A percentile compares a stretch with the other conserved stretches of the same genome.
Conservation (phyloP, 768 basidiomycete species). For the Psilocybe cyanescens region DNA sequence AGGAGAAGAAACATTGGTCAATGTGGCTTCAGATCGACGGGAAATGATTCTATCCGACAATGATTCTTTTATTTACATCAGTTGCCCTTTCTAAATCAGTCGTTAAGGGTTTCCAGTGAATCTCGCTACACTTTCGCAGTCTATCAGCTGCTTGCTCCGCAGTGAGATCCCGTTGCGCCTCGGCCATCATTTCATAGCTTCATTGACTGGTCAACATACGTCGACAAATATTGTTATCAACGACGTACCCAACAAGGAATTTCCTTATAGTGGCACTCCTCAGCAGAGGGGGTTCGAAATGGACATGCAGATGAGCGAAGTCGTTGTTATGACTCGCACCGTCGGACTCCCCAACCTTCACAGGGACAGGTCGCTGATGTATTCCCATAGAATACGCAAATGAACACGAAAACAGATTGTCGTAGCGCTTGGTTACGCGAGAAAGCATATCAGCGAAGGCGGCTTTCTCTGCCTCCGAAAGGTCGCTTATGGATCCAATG, state of each 20-base stretch:
- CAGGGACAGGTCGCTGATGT: conserved; percentile 78
- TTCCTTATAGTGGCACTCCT: conserved; percentile 84
- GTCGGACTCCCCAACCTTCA: conserved; percentile 35
- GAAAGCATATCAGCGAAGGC: conserved; percentile 74
- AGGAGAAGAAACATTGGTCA: conserved; percentile 72
- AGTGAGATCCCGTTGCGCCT: conserved; percentile 88
- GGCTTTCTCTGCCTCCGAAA: conserved; percentile 61
- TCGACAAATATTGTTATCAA: conserved; percentile 6
- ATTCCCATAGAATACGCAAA: conserved; percentile 97
- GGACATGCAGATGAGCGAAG: conserved; percentile 82
- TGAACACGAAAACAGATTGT: conserved; percentile 81
- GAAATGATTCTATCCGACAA: conserved; percentile 40
- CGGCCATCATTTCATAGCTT: conserved; percentile 87
- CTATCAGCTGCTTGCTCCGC: conserved; percentile 83
- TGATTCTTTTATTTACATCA: not conserved
- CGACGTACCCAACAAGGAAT: conserved; percentile 83
- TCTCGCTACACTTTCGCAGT: conserved; percentile 55
- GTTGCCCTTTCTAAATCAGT: not conserved
- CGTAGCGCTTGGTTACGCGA: conserved; percentile 67
- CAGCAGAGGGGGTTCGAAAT: conserved; percentile 85
- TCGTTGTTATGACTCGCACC: conserved; percentile 38
- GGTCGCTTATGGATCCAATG: conserved; percentile 67
- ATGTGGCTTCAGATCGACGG: conserved; percentile 88
- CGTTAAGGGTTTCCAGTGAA: conserved; percentile 44
- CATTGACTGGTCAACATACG: not conserved